phyloP scores from a whole-genome alignment of 2,329 filamentous ascomycete species.

The Ophiostoma tasmaniense region DNA sequence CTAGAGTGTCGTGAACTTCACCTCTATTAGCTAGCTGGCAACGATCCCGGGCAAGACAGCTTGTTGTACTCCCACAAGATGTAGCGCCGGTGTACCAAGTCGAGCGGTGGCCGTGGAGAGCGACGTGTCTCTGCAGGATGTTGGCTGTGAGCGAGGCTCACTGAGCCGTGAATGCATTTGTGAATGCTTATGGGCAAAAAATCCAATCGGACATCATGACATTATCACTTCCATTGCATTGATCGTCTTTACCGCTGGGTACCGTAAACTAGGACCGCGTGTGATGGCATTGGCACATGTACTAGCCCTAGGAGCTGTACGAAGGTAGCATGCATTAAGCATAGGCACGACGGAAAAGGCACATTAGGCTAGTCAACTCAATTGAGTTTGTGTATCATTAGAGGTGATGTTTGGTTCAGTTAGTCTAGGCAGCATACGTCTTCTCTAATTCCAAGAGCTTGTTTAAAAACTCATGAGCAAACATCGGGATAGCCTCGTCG shows the following conservation, averaged over 20 bases:
- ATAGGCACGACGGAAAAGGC: neutral
- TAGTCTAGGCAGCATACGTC: neutral
- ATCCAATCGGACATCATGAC: neutral
- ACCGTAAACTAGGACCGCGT: neutral
- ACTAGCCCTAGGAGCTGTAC: neutral
- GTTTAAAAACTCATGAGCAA: conserved; percentile 14
- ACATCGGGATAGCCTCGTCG: conserved; percentile 16
- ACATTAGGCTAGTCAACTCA: too few relatives aligned
- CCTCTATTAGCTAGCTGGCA: too few relatives aligned
- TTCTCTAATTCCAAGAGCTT: conserved; percentile 14
- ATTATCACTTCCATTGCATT: too few relatives aligned
- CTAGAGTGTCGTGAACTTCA: too few relatives aligned
- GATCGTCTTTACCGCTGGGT: neutral
- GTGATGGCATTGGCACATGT: neutral
- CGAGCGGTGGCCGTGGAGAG: neutral
- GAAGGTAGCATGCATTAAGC: neutral
- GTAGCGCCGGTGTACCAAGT: neutral
- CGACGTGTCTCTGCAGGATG: neutral
- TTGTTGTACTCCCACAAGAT: neutral
- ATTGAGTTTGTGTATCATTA: neutral
- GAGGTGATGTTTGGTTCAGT: neutral
- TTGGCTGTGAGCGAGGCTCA: neutral
- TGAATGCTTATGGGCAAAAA: neutral
- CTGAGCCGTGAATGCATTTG: neutral
- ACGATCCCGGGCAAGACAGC: neutral